Evolutionary conservation across 1,139 yeast genomes (phyloP).

Genomic region (Scheffersomyces titani): DNA sequence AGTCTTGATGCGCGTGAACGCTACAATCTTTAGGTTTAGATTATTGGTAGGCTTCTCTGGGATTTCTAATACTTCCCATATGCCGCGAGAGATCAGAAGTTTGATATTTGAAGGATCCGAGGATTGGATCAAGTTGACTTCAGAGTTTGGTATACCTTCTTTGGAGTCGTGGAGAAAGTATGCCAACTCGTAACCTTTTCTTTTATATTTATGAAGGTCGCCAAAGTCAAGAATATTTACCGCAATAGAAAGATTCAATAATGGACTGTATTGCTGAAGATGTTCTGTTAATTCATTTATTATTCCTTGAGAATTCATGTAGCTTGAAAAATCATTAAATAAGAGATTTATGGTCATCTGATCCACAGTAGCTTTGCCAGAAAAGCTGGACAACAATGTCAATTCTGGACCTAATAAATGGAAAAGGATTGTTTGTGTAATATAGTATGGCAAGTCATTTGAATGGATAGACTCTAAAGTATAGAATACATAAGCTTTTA

Average conservation of each 20-base stretch:
- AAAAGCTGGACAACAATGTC: neutral
- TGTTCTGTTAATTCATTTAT: neutral
- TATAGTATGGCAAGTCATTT: slow-evolving; percentile 62
- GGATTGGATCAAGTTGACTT: neutral
- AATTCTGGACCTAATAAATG: slow-evolving; percentile 55
- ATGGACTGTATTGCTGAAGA: neutral
- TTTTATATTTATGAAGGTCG: neutral
- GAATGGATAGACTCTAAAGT: slow-evolving; percentile 48
- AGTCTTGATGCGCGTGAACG: neutral
- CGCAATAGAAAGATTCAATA: neutral
- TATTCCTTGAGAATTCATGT: neutral
- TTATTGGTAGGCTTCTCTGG: slow-evolving; percentile 4
- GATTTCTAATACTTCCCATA: slow-evolving; percentile 4
- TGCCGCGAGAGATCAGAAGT: neutral
- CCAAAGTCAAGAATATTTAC: neutral
- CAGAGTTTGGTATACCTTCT: neutral
- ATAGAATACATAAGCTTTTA: slow-evolving; percentile 44
- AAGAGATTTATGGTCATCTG: neutral
- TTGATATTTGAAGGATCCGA: neutral
- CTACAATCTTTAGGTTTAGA: slow-evolving; percentile 1
- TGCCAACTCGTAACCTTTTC: neutral
- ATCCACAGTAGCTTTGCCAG: neutral
- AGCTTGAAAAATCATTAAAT: neutral
- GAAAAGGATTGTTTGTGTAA: slow-evolving; percentile 58
- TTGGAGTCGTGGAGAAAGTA: neutral